Percentiles rank a stretch among this genome's conserved stretches.
These are phyloP conservation scores for Debaryomycetaceae sp. DNA, from an alignment of 1,139 yeast species.

Conservation along the genomic window DNA sequence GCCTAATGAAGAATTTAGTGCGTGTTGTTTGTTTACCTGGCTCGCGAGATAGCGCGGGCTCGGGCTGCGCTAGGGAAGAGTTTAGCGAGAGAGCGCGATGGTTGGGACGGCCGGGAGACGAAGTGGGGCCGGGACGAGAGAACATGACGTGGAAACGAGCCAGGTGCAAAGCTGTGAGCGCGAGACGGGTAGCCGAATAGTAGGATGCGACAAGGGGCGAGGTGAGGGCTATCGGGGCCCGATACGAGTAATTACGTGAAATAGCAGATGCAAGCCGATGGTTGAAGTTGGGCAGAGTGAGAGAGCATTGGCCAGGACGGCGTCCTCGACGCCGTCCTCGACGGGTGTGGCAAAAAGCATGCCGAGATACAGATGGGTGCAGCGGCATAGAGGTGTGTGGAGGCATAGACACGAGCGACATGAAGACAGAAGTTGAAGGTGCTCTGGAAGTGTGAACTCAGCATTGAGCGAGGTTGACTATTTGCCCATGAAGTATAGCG, in stretches of 20 bases:
- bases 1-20: conserved; percentile 2
- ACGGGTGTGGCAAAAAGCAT: too few species aligned
- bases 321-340: too few species aligned
- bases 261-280: too few species aligned
- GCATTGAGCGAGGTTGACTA: too few species aligned
- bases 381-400: too few species aligned
- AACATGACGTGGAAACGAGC: neutral
- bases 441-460: too few species aligned
- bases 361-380: too few species aligned
- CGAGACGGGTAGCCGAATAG: neutral
- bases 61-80: neutral
- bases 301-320: too few species aligned
- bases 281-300: too few species aligned
- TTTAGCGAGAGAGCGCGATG: neutral
- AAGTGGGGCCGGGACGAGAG: neutral
- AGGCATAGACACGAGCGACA: too few species aligned
- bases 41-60: neutral
- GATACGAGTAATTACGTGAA: too few species aligned
- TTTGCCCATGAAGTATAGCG: too few species aligned
- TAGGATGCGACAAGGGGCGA: neutral
- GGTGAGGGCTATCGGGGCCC: neutral
- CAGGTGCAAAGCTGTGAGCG: neutral
- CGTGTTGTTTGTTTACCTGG: conserved; percentile 5
- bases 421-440: neutral
- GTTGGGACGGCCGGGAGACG: neutral